A percentile compares a stretch with the other conserved stretches of the same genome.
phyloP scores from a whole-genome alignment of 2,329 filamentous ascomycete genomes.

The Camillea tinctor region DNA sequence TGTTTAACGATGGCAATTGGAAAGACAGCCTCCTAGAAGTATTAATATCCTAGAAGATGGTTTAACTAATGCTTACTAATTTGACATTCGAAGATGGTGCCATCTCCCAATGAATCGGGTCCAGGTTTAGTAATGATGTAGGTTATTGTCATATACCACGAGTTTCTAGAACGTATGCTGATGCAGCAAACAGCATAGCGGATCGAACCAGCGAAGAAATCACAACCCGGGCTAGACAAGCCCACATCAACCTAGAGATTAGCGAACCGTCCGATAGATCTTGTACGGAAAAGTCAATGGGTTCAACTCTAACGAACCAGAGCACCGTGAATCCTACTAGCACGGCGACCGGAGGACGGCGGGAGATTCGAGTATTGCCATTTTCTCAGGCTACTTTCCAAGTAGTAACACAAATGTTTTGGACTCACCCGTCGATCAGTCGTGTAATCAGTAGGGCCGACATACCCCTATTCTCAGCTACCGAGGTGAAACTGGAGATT shows the following conservation, averaged over 20 bases:
- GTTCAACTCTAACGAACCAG: neutral
- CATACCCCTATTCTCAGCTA: constrained; percentile 6
- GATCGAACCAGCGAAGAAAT: neutral
- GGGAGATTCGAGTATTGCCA: neutral
- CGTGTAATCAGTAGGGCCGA: neutral
- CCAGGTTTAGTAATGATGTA: neutral
- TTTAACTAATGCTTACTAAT: neutral
- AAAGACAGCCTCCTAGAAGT: neutral
- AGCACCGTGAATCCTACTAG: neutral
- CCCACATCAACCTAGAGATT: neutral
- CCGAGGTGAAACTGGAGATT: constrained; percentile 10
- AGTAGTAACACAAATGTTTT: neutral
- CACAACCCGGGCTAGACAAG: too few relatives aligned
- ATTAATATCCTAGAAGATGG: neutral
- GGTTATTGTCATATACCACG: neutral
- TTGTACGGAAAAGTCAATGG: neutral
- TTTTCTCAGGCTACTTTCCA: neutral
- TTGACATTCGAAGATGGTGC: neutral
- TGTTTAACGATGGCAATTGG: neutral
- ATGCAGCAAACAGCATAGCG: neutral
- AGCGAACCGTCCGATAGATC: neutral
- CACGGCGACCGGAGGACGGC: neutral
- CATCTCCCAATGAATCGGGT: neutral
- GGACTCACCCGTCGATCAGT: neutral
- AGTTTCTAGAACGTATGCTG: neutral